These are phyloP conservation scores for Starmerella potacharoeniae DNA, from an alignment of 805 yeast species.

Conservation along the genomic window DNA sequence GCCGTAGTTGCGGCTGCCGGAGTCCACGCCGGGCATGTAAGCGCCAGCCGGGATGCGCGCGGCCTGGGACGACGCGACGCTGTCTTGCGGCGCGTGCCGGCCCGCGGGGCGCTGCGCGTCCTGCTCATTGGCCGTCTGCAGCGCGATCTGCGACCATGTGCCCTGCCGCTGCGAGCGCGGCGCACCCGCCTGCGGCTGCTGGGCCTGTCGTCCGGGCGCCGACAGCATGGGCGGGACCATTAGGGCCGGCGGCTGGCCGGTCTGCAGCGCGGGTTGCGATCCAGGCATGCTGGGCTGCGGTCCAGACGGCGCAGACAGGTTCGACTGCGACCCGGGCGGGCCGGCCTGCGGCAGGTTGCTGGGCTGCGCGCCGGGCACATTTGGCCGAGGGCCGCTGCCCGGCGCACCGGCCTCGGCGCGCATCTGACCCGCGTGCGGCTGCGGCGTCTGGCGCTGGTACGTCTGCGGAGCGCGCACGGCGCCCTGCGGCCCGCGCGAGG, in stretches of 20 bases:
- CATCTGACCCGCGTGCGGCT: background rate
- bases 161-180: conserved; percentile 5
- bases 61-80: conserved; percentile 13
- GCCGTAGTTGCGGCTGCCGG: conserved; percentile 18
- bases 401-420: no score
- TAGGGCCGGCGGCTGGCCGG: no score
- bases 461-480: background rate
- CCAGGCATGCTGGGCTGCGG: no score
- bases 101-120: background rate
- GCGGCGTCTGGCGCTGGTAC: conserved; percentile 1
- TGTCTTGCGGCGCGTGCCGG: conserved; percentile 2
- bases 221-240: no score
- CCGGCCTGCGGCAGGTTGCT: no score
- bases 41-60: conserved; percentile 26
- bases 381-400: background rate
- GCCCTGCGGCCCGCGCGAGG: background rate
- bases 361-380: background rate
- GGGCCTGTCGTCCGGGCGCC: background rate
- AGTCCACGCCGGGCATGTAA: conserved; percentile 23
- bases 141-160: conserved; percentile 12
- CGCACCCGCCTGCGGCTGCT: background rate
- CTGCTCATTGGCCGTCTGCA: background rate
- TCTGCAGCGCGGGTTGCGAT: no score
- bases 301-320: no score
- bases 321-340: no score